A percentile compares a stretch with the other conserved stretches of the same genome.
Evolutionary conservation across 441 rosid species (phyloP).

Genomic region (Brassica balearica): DNA sequence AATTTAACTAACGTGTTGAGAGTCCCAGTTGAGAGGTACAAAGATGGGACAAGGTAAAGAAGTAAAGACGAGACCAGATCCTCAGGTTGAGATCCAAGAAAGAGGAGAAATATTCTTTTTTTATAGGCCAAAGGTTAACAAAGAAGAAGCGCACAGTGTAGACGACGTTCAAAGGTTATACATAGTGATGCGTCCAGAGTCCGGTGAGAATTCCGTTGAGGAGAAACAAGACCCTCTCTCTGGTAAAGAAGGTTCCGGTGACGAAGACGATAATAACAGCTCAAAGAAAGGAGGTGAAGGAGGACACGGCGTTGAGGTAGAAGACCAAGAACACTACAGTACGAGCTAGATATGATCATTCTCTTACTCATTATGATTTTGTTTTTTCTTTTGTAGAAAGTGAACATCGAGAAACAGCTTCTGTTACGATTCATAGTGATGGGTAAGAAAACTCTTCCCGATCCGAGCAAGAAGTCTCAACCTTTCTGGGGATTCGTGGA

Average conservation of each 20-base stretch:
- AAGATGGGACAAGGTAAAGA: conserved; percentile 46
- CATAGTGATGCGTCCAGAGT: conserved; percentile 68
- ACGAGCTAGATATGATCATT: not conserved
- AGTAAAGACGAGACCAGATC: conserved; percentile 40
- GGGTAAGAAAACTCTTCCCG: conserved; percentile 75
- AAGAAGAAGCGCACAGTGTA: conserved; percentile 58
- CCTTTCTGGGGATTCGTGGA: conserved; percentile 86
- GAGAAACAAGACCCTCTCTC: conserved; percentile 69
- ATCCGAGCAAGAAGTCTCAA: conserved; percentile 59
- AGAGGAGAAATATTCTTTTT: conserved; percentile 85
- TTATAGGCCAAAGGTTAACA: conserved; percentile 74
- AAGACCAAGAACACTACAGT: not conserved
- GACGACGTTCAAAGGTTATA: conserved; percentile 71
- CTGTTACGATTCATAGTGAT: conserved; percentile 64
- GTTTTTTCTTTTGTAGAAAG: conserved; percentile 45
- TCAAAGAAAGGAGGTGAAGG: conserved; percentile 45
- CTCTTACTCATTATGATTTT: not conserved
- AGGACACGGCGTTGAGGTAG: conserved; percentile 66
- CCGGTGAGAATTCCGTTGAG: conserved; percentile 56
- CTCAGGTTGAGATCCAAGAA: conserved; percentile 55
- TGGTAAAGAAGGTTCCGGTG: conserved; percentile 52
- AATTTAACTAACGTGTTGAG: not conserved
- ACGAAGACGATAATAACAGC: conserved; percentile 11
- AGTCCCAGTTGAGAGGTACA: not conserved
- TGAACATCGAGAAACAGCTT: conserved; percentile 55